These are phyloP conservation scores for Maudiozyma barnettii DNA, from an alignment of 805 yeast species.

Conservation along the genomic window DNA sequence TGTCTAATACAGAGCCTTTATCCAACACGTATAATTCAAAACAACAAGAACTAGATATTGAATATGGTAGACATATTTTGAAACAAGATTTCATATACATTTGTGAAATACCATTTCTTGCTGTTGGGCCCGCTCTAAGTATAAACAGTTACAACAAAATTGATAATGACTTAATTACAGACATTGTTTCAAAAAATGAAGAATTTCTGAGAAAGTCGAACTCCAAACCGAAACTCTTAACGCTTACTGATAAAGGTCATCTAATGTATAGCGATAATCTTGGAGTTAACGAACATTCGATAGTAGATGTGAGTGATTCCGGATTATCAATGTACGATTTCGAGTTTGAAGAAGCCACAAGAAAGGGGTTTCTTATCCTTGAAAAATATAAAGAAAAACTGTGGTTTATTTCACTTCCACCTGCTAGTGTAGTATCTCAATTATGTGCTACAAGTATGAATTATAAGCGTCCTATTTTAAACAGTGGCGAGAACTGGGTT, in stretches of 20 bases:
- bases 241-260: slow-evolving; percentile 15
- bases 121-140: slow-evolving; percentile 21
- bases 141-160: slow-evolving; percentile 16
- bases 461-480: slow-evolving; percentile 34
- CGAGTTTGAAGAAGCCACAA: slow-evolving; percentile 54
- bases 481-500: slow-evolving; percentile 52
- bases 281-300: slow-evolving; percentile 1
- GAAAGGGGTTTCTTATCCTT: slow-evolving; percentile 53
- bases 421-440: background rate
- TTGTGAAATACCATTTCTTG: slow-evolving; percentile 20
- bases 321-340: slow-evolving; percentile 71
- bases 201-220: slow-evolving; percentile 5
- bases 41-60: too few species aligned
- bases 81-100: slow-evolving; percentile 23
- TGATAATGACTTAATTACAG: slow-evolving; percentile 20
- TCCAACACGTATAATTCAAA: too few species aligned
- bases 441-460: slow-evolving; percentile 6
- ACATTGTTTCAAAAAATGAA: slow-evolving; percentile 13
- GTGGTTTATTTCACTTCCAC: slow-evolving; percentile 45
- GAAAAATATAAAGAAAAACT: slow-evolving; percentile 51
- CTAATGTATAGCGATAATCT: slow-evolving; percentile 9
- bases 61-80: slow-evolving; percentile 5
- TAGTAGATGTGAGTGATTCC: slow-evolving; percentile 31
- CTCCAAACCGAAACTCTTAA: slow-evolving; percentile 11
- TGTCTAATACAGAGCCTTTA: too few species aligned